Evolutionary conservation across 2,329 filamentous ascomycete species (phyloP), one percentile per base, ranked within the genome.

Genomic region (Cytospora piceae): DNA sequence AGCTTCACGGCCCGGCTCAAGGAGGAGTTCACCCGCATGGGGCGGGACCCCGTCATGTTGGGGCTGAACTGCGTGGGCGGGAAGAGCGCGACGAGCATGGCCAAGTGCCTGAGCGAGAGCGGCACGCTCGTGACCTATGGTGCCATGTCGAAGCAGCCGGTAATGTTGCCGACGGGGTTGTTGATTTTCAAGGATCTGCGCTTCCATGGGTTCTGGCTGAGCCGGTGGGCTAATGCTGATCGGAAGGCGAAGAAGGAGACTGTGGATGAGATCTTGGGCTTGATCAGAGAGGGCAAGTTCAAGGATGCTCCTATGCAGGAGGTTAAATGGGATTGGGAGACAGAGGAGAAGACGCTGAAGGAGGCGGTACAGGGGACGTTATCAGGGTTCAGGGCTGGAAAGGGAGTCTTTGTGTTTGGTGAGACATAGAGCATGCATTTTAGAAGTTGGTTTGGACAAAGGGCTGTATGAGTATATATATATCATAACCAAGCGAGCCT

Each of bases 131-230:
- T 99, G 29, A 97, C 94, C 5, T 99, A 99, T 75, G 95, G 95
- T 31, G 94, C 92, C 59, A 99, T 99, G 95, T 88, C 91, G 39
- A 91, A 91, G 75, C 90, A 96, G 80, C 94, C 94, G 0, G 85
- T 97, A 31, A 83, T 85, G 8, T 79, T 98, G 68, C 93, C 94
- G 0, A 91, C 94, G 0, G 91, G 91, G 0, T 82, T 96, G 71
- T 81, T 98, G 67, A 99, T 99, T 72, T 99, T 99, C 81, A 95
- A 94, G 77, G 88, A 98, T 72, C 83, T 98, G 61, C 84, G 87
- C 60, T 96, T 97, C 74, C 85, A 92, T 68, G 96, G 95, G 5
- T 99, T 98, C 78, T 99, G 95, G 95, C 88, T 98, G 29, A 95
- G 91, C 74, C 87, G 85, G 67, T 98, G 95, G 94, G 92, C 91